Evolutionary conservation across 2,329 filamentous ascomycete species (phyloP).

Genomic region (Colletotrichum salicis): DNA sequence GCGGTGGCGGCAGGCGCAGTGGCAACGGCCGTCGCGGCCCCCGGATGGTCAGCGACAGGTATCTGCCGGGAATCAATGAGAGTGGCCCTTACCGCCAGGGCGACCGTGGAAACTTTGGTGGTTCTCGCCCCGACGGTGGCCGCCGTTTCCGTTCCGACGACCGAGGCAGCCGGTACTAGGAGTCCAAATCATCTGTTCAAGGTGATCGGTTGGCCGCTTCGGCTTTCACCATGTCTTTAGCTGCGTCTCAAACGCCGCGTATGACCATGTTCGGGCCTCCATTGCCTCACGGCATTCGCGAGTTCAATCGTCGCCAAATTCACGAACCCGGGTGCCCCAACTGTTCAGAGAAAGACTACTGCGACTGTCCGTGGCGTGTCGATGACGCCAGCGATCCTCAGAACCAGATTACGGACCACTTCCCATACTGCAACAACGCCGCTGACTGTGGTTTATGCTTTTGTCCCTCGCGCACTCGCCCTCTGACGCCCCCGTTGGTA

Average conservation of each 20-base stretch:
- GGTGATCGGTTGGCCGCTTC: background rate
- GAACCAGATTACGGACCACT: background rate
- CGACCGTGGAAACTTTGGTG: conserved; percentile 37
- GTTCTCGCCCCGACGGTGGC: conserved; percentile 37
- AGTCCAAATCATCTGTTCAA: background rate
- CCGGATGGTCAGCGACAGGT: conserved; percentile 46
- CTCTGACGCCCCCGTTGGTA: background rate
- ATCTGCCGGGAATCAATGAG: conserved; percentile 43
- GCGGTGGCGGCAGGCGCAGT: conserved; percentile 38
- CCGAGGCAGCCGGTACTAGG: conserved; percentile 24
- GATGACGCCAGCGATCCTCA: background rate
- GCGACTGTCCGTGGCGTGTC: background rate
- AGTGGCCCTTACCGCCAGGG: conserved; percentile 37
- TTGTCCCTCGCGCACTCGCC: background rate
- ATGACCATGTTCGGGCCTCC: too few species aligned
- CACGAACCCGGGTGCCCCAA: background rate
- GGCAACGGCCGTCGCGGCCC: conserved; percentile 42
- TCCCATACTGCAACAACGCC: background rate
- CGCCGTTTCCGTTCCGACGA: conserved; percentile 35
- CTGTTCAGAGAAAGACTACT: background rate
- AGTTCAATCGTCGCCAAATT: background rate
- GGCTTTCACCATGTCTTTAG: too few species aligned
- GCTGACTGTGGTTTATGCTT: background rate
- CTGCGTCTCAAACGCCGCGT: background rate
- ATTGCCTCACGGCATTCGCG: background rate